These are phyloP conservation scores for Trametes versicolor DNA, from an alignment of 1,284 basidiomycete genomes.

Conservation along the genomic window DNA sequence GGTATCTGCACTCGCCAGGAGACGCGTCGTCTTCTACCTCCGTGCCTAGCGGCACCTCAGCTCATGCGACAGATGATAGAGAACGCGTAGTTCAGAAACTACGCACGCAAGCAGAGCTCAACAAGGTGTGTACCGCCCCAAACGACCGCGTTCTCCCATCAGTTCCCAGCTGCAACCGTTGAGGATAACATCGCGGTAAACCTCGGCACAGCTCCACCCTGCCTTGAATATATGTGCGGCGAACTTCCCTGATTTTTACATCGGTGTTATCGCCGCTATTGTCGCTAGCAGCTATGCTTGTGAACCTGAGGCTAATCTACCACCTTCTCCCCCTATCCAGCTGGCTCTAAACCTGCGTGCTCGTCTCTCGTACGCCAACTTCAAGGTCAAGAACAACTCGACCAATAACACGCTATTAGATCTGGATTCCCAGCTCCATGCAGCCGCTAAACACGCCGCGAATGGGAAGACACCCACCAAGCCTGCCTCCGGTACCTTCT, in stretches of 20 bases:
- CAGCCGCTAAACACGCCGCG: conserved; percentile 44
- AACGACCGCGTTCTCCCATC: conserved; percentile 14
- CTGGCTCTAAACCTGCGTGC: conserved; percentile 80
- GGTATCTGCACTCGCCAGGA: conserved; percentile 61
- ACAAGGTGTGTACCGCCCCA: conserved; percentile 64
- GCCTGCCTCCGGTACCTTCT: conserved; percentile 47
- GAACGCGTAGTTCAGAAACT: conserved; percentile 76
- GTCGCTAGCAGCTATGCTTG: neutral
- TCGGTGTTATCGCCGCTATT: neutral
- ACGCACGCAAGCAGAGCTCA: conserved; percentile 76
- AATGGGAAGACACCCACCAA: conserved; percentile 43
- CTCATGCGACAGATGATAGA: conserved; percentile 63
- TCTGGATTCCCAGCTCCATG: conserved; percentile 63
- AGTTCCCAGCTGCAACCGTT: conserved; percentile 15
- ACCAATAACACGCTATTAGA: conserved; percentile 70
- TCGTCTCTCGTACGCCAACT: conserved; percentile 80
- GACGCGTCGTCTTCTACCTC: conserved; percentile 45
- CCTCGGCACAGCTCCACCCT: neutral
- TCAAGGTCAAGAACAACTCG: conserved; percentile 80
- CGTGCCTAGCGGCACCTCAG: conserved; percentile 48
- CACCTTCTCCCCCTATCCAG: conserved; percentile 48
- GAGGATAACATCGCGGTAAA: conserved; percentile 2
- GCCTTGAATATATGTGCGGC: neutral
- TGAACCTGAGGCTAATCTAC: neutral
- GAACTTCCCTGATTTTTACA: neutral